Percentiles rank a stretch among this genome's conserved stretches.
phyloP scores from a whole-genome alignment of 306 rosid genomes.

The Coriaria nepalensis region DNA sequence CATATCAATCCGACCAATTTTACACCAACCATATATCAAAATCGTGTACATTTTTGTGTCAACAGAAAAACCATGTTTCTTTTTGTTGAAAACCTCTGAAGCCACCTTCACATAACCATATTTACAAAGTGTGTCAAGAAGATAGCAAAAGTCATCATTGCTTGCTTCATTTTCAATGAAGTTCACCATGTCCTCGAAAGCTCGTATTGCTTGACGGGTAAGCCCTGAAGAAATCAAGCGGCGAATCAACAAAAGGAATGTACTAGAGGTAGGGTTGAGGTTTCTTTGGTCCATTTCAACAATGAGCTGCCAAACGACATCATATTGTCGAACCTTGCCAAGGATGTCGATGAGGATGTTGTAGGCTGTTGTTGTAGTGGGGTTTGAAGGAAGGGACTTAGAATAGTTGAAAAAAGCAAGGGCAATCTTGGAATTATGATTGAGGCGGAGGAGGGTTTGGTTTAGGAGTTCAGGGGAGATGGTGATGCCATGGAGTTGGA shows the following conservation, averaged over 20 bases:
- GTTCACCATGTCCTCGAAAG: slow-evolving; percentile 49
- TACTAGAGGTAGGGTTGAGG: slow-evolving; percentile 24
- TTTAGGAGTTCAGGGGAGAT: slow-evolving; percentile 45
- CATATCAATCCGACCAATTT: slow-evolving; percentile 37
- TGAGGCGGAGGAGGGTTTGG: slow-evolving; percentile 58
- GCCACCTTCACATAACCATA: slow-evolving; percentile 64
- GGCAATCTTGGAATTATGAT: slow-evolving; percentile 59
- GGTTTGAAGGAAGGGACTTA: slow-evolving; percentile 46
- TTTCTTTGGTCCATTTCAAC: slow-evolving; percentile 46
- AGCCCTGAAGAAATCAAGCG: slow-evolving; percentile 56
- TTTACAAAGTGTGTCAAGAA: slow-evolving; percentile 74
- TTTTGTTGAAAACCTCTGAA: slow-evolving; percentile 43
- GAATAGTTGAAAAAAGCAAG: slow-evolving; percentile 58
- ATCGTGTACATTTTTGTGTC: slow-evolving; percentile 54
- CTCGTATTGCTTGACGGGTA: slow-evolving; percentile 73
- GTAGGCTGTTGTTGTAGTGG: slow-evolving; percentile 41
- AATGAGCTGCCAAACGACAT: slow-evolving; percentile 69
- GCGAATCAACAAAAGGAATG: slow-evolving; percentile 53
- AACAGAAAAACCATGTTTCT: slow-evolving; percentile 22
- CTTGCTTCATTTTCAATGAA: slow-evolving; percentile 18
- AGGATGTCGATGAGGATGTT: slow-evolving; percentile 45
- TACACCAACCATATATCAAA: slow-evolving; percentile 84
- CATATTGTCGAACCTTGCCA: slow-evolving; percentile 70
- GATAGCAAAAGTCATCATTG: slow-evolving; percentile 27
- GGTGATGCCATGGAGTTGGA: slow-evolving; percentile 65